Base-by-base conservation (phyloP, 2,329 filamentous ascomycete species). In the Fusarium sp. region DNA sequence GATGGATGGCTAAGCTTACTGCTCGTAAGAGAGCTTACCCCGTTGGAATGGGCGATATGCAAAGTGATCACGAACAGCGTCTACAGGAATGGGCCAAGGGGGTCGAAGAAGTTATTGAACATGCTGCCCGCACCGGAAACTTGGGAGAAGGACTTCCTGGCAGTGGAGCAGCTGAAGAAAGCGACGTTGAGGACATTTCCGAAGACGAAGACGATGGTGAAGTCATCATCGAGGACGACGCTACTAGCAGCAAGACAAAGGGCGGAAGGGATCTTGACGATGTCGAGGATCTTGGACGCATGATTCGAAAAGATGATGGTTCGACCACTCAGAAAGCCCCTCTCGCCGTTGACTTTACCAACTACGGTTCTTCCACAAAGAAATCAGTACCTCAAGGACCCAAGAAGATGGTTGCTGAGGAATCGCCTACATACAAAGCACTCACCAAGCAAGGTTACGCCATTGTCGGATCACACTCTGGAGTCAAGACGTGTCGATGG, bases 401-500 rank as follows among this genome's bases (percentile, higher is more conserved):
- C 52, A 98, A 98, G 79, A 93, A 97, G 77, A 99, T 99, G 96
- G 96, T 98, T 1, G 93, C 96, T 11, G 92, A 91, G 68, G 89
- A 90, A 64, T 97, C 95, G 2, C 95, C 96, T 0, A 98, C 96
- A 0, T 94, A 97, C 76, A 86, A 89, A 14, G 88, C 95, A 19
- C 87, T 98, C 44, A 98, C 95, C 2, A 99, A 98, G 79, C 95
- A 99, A 84, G 95, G 95, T 26, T 98, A 98, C 79, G 91, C 92
- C 2, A 98, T 98, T 62, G 92, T 99, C 39, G 96, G 96, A 55
- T 95, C 93, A 1, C 96, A 98, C 81, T 97, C 93, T 0, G 95
- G 95, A 30, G 95, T 98, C 71, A 98, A 98, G 81, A 97, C 98
- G 75, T 99, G 95, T 78, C 93, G 96, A 31, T 99, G 95, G 95